Evolutionary conservation across 164 flowering plant genomes (phyloP).

Genomic region (Platanus orientalis): DNA sequence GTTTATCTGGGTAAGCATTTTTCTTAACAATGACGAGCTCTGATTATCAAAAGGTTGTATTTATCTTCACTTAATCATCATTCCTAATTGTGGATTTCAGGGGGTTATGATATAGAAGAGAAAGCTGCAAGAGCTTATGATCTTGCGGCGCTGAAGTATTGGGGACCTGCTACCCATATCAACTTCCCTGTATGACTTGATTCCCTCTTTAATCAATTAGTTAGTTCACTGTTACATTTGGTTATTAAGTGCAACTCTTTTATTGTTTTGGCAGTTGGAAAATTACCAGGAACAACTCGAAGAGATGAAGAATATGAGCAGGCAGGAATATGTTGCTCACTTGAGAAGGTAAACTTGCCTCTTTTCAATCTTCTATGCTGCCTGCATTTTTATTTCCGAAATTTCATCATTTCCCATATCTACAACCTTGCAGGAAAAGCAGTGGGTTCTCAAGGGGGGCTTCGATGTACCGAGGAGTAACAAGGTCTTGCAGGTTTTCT

Average conservation of each 20-base stretch:
- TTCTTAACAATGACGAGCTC: not conserved
- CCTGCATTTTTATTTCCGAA: not conserved
- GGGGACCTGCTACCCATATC: conserved; percentile 85
- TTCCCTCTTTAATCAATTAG: not conserved
- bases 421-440: not conserved
- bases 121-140: conserved; percentile 95
- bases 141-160: conserved; percentile 90
- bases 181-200: conserved; percentile 72
- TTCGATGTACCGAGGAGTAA: too few species aligned
- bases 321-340: conserved; percentile 87
- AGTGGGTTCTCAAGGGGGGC: too few species aligned
- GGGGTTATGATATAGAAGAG: conserved; percentile 93
- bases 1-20: conserved; percentile 40
- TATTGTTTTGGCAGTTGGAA: conserved; percentile 44
- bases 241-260: not conserved
- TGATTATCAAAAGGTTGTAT: not conserved
- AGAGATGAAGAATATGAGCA: conserved; percentile 90
- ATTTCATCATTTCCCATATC: not conserved
- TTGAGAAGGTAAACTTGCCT: conserved; percentile 58
- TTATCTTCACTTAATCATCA: not conserved
- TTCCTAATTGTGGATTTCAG: conserved; percentile 27
- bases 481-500: too few species aligned
- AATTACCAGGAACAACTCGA: conserved; percentile 63
- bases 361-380: not conserved
- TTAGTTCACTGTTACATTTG: not conserved